Percentiles rank a stretch among this genome's conserved stretches.
Conservation (phyloP, 1,284 basidiomycete species). For the Neotropicomus parvogracilis region DNA sequence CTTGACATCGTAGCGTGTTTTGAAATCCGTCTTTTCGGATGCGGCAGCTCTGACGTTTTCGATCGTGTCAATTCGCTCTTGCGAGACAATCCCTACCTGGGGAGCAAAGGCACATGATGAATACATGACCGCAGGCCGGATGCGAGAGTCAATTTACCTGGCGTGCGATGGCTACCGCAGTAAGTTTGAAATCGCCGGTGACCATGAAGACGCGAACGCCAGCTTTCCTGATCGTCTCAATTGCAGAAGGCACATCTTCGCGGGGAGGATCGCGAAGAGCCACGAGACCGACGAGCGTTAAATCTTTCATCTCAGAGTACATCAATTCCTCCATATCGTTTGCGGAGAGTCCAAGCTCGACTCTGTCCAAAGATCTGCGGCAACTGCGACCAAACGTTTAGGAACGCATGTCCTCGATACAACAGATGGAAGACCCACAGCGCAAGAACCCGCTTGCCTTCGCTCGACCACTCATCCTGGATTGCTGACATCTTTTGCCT, state of each 20-base stretch:
- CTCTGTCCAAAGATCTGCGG: conserved; percentile 30
- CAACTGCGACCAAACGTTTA: conserved; percentile 11
- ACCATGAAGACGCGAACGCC: conserved; percentile 53
- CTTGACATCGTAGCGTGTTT: conserved; percentile 36
- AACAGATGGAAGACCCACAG: conserved; percentile 26
- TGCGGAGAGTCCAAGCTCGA: conserved; percentile 27
- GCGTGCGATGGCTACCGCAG: conserved; percentile 47
- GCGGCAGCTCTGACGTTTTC: conserved; percentile 31
- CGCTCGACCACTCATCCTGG: conserved; percentile 52
- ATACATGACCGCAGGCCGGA: conserved; percentile 39
- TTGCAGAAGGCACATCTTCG: conserved; percentile 46
- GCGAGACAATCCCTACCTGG: conserved; percentile 57
- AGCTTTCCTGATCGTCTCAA: conserved; percentile 45
- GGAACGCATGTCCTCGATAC: neutral
- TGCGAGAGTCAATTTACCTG: conserved; percentile 34
- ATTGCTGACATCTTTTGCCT: conserved; percentile 34
- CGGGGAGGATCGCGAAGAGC: conserved; percentile 59
- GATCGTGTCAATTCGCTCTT: conserved; percentile 41
- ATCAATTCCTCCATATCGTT: conserved; percentile 39
- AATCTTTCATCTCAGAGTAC: conserved; percentile 36
- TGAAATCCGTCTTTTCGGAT: conserved; percentile 9
- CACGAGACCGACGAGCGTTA: conserved; percentile 55
- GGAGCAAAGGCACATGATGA: neutral
- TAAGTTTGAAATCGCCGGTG: conserved; percentile 49
- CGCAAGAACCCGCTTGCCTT: conserved; percentile 60